phyloP scores from a whole-genome alignment of 1,284 basidiomycete genomes.

The Veloboletus limbatus region DNA sequence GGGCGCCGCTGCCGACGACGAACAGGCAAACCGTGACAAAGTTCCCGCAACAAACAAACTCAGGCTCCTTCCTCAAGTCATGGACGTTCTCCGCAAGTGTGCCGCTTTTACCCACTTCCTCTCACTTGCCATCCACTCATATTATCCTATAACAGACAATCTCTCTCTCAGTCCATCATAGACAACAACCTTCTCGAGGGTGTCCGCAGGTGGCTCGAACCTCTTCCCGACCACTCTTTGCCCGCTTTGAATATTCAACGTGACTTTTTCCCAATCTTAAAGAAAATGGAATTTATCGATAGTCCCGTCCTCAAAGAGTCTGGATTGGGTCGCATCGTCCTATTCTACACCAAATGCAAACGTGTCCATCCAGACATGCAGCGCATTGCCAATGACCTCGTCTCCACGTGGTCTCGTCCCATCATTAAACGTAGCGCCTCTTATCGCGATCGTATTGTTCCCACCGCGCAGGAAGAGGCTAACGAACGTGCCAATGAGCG shows the following conservation, averaged over 20 bases:
- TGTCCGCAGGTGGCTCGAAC: constrained; percentile 92
- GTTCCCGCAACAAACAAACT: constrained; percentile 88
- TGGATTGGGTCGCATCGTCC: constrained; percentile 85
- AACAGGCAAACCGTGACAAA: constrained; percentile 77
- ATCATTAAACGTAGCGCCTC: constrained; percentile 90
- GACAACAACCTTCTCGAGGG: constrained; percentile 95
- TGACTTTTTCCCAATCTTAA: constrained; percentile 83
- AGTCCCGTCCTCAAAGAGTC: constrained; percentile 89
- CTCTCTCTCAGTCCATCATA: constrained; percentile 88
- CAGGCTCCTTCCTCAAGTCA: constrained; percentile 81
- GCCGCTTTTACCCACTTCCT: constrained; percentile 25
- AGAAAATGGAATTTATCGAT: constrained; percentile 91
- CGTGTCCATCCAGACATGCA: constrained; percentile 81
- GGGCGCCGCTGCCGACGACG: constrained; percentile 82
- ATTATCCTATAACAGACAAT: constrained; percentile 51
- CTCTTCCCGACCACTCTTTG: constrained; percentile 87
- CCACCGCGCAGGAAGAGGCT: constrained; percentile 42
- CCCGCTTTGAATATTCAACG: constrained; percentile 96
- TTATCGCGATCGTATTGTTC: constrained; percentile 74
- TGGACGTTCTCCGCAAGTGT: constrained; percentile 93
- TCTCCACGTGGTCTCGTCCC: constrained; percentile 89
- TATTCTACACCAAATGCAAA: constrained; percentile 95
- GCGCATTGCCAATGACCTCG: constrained; percentile 81
- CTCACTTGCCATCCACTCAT: background rate
- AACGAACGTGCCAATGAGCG: constrained; percentile 46